These are phyloP conservation scores for Grosmannia clavigera DNA, from an alignment of 2,329 filamentous ascomycete genomes.

Conservation along the genomic window DNA sequence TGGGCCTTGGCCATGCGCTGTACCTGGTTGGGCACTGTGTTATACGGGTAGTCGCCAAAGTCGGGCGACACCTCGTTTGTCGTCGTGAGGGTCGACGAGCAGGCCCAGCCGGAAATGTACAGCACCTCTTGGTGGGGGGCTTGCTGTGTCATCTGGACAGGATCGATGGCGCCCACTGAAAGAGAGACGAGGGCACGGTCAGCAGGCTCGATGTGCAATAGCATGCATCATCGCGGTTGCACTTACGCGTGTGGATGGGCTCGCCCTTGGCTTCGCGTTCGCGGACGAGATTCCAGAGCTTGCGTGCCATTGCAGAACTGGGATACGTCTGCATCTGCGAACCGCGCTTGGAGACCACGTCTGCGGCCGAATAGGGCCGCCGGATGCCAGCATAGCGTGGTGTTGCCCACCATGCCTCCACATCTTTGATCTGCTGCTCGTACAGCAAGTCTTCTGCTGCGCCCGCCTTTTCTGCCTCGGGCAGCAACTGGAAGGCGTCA, in stretches of 20 bases:
- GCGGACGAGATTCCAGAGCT: conserved; percentile 81
- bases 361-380: conserved; percentile 77
- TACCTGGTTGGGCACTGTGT: conserved; percentile 96
- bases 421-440: conserved; percentile 69
- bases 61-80: conserved; percentile 97
- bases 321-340: conserved; percentile 79
- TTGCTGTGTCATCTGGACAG: conserved; percentile 99
- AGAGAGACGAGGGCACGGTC: neutral
- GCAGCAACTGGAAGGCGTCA: conserved; percentile 76
- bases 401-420: conserved; percentile 82
- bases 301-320: conserved; percentile 87
- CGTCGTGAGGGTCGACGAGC: conserved; percentile 79
- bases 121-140: conserved; percentile 90
- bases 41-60: conserved; percentile 98
- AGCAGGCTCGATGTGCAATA: neutral
- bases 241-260: conserved; percentile 83
- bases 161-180: conserved; percentile 90
- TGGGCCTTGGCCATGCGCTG: conserved; percentile 94
- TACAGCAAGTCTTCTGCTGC: conserved; percentile 75
- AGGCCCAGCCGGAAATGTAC: conserved; percentile 96
- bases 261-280: conserved; percentile 66
- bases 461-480: conserved; percentile 65
- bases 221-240: neutral
- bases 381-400: conserved; percentile 81
- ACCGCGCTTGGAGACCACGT: conserved; percentile 88